Evolutionary conservation across 306 rosid genomes (phyloP).

Genomic region (Vachellia collinsii): DNA sequence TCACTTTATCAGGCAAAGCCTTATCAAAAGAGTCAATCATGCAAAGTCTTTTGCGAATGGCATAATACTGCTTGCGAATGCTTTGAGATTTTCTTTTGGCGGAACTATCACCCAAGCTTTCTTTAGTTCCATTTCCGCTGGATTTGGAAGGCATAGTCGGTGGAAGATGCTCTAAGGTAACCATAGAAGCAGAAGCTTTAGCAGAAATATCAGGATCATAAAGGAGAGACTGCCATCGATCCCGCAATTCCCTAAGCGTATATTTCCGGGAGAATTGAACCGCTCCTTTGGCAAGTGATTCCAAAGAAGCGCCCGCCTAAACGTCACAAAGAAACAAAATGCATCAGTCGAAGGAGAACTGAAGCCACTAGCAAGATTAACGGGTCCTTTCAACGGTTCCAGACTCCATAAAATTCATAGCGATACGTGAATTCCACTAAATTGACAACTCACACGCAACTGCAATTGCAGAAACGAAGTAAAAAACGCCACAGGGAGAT

Average conservation of each 20-base stretch:
- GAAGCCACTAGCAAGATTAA: background rate
- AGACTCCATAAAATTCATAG: background rate
- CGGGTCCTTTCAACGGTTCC: background rate
- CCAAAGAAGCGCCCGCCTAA: conserved; percentile 80
- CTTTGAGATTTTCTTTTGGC: conserved; percentile 50
- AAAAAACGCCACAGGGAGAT: background rate
- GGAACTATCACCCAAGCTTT: background rate
- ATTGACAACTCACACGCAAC: background rate
- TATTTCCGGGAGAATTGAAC: conserved; percentile 71
- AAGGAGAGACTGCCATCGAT: conserved; percentile 76
- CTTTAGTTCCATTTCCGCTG: conserved; percentile 34
- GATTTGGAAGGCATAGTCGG: conserved; percentile 30
- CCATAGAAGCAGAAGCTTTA: conserved; percentile 58
- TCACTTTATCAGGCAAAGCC: conserved; percentile 26
- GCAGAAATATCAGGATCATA: conserved; percentile 58
- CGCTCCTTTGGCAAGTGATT: conserved; percentile 92
- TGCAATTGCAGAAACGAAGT: background rate
- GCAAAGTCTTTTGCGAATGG: conserved; percentile 52
- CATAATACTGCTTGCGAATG: conserved; percentile 52
- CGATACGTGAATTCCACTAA: background rate
- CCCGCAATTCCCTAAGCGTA: conserved; percentile 56
- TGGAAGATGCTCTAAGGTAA: conserved; percentile 52
- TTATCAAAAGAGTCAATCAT: conserved; percentile 35
- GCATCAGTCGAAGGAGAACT: background rate
- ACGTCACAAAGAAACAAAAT: conserved; percentile 13